Base-by-base conservation (phyloP, 306 rosid genomes). In the Corylus americana region DNA sequence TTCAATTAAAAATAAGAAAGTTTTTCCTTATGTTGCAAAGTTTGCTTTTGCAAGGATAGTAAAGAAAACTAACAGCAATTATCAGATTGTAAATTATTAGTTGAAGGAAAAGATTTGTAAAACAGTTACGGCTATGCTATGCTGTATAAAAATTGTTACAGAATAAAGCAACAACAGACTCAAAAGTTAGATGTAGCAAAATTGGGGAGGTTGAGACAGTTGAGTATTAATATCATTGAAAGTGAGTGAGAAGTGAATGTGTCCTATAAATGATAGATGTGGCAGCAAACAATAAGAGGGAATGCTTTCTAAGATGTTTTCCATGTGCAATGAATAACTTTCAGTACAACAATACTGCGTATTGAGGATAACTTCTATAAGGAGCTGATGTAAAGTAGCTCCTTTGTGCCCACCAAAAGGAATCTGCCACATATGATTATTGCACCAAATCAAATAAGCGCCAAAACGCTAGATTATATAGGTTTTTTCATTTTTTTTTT, bases 31-130 rank as follows among this genome's bases (percentile, higher is more conserved):
- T 63, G 31, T 63, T 63, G 20, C 70, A 63, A 63, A 13, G 70
- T 63, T 63, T 35, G 4, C 10, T 6, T 63, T 31, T 42, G 8
- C 70, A 31, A 31, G 3, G n/a, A 63, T 31, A 14, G 42, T 63
- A 29, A 27, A 27, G 42, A 14, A 29, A 62, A 14, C 29, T 12
- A 13, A 14, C 39, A 29, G 44, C 14, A 39, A 16, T 67, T 42
- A 39, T 67, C 51, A 17, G 27, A 18, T 42, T 67, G 31, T 39
- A 44, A 67, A 67, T 67, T 42, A 17, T 67, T 42, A 17, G 51
- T 67, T 67, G 50, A 67, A 42, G 72, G 44, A 63, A 42, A 35
- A 42, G 14, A n/a, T 67, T 67, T 67, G 27, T 67, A 37, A 67
- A 67, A 39, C 47, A 7, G 48, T 20, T 39, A 18, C 4, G 8